Base-by-base conservation (phyloP, 331 rosid species). In the Malus hybrid region DNA sequence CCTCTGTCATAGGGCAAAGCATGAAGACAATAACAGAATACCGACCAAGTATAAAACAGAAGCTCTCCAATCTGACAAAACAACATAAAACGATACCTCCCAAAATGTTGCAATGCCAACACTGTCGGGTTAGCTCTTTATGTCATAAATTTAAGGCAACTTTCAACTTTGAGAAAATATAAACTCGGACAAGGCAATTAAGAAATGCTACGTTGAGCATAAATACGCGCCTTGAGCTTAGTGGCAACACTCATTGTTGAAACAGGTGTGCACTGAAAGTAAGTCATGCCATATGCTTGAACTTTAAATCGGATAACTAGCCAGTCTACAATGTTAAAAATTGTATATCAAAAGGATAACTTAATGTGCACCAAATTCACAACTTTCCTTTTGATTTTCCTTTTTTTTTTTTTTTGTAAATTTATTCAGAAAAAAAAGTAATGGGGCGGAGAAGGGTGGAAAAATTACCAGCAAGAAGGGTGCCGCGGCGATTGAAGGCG, bases 401-500 rank as follows among this genome's bases (percentile, higher is more conserved):
- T 1, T 52, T 52, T 50, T 12, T 34, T 34, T 8, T 10, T 20
- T 15, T 52, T 6, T 53, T 6, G 48, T 5, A 69, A 70, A 7
- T 8, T 71, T 22, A 58, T 65, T 19, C 5, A 18, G 7, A 22
- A 22, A 30, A 36, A 63, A 20, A 60, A 5, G 10, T 39, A 22
- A 67, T 19, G 56, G 56, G 52, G n/a, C 20, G 10, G 58, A 14
- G 63, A 34, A 36, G 15, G 26, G 34, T 62, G 6, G 82, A 10
- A 33, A 53, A 71, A 12, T 64, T 87, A 93, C 98, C 96, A 46
- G 98, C 97, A 28, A 93, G 93, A 79, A 93, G 98, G 65, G 97
- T 91, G 68, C 98, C 98, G 0, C 96, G 97, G 52, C 97, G 97
- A 71, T 93, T 91, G 74, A 91, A 91, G 63, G 98, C 93, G 68